Base-by-base conservation (phyloP, 1,284 basidiomycete species). In the Naganishia cerealis region DNA sequence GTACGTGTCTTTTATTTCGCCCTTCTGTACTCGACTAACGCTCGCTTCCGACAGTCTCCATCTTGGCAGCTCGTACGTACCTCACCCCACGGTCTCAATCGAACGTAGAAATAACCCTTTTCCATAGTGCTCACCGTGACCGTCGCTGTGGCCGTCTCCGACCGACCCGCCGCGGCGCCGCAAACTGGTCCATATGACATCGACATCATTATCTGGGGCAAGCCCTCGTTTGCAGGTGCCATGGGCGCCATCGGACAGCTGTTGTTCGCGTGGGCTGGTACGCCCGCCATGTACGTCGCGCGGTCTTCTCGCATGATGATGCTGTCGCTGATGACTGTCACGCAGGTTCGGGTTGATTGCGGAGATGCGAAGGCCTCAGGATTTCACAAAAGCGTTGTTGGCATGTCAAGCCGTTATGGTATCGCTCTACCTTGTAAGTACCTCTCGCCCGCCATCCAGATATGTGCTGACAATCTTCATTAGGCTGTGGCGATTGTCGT, bases 111-210 rank as follows among this genome's bases (percentile, higher is more conserved):
- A 67, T 81, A 57, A 76, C 76, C 16, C 72, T 82, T 40, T 9
- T 33, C 26, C 29, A 10, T 36, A 67, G 66, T 62, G 18, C 43
- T 67, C 18, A 43, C 46, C 52, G 66, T 67, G 39, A 77, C 76
- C 53, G 73, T 81, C 67, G 77, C 80, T n/a, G 79, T 81, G 26
- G 79, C 76, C 33, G 73, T 80, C 6, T 71, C 75, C 33, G 78
- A 79, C 50, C 74, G 80, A 53, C 79, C 80, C 0, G 73, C 75
- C 5, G 71, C 72, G 1, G 77, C 77, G 7, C 79, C 80, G 15
- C 67, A 73, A 16, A 71, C 67, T 12, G 76, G 75, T 7, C 71
- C 74, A 0, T 80, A 72, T 62, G 76, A 76, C 40, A 75, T 74
- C 67, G 70, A 73, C 26, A 65, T 76, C 61, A 52, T 66, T 12